These are phyloP conservation scores for Fusarium nygamai DNA, from an alignment of 2,329 filamentous ascomycete species.

Conservation along the genomic window DNA sequence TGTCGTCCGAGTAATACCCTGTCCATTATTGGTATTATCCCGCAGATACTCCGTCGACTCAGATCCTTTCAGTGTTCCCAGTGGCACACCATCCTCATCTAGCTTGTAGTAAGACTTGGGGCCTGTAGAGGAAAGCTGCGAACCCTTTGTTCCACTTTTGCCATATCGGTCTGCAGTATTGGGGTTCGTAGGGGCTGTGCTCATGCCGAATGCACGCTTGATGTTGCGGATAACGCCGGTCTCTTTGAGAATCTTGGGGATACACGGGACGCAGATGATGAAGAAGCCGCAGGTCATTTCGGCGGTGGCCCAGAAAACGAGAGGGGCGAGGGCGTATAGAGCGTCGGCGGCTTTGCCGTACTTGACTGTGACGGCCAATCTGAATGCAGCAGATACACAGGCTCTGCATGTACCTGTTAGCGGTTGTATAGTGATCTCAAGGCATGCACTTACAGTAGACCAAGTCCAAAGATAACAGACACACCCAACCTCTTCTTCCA, in stretches of 20 bases:
- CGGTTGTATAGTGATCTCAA: accelerated
- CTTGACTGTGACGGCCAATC: neutral
- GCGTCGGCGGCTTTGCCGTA: neutral
- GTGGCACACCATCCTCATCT: neutral
- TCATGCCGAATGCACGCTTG: conserved; percentile 34
- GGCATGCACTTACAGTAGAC: neutral
- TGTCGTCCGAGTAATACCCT: neutral
- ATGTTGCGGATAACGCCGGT: conserved; percentile 27
- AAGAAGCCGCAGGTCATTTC: conserved; percentile 19
- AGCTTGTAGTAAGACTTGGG: conserved; percentile 2
- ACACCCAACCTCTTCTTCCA: conserved; percentile 46
- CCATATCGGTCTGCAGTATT: neutral
- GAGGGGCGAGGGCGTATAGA: neutral
- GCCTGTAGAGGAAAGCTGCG: neutral
- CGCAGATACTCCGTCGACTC: neutral
- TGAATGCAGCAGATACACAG: neutral
- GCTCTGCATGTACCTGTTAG: neutral
- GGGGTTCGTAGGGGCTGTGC: neutral
- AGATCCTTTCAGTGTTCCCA: neutral
- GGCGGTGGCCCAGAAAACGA: conserved; percentile 5
- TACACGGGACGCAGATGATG: conserved; percentile 1
- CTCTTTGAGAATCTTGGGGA: conserved; percentile 24
- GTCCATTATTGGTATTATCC: neutral
- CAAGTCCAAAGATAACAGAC: conserved; percentile 44
- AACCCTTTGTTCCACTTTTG: neutral